Evolutionary conservation across 257 asterid genomes (phyloP).

Genomic region (Nicotiana undulata): DNA sequence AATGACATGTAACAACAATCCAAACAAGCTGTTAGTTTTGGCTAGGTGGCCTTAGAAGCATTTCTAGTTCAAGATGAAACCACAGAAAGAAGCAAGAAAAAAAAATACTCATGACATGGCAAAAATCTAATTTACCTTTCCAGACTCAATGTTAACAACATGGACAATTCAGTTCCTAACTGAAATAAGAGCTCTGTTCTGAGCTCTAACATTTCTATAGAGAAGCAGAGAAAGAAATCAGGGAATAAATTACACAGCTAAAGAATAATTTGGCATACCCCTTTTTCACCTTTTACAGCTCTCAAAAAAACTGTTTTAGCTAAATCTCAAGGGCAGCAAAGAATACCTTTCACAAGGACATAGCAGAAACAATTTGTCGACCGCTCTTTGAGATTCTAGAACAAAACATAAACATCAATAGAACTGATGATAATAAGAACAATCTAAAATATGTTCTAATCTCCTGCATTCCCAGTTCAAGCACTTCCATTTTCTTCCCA

Average conservation of each 20-base stretch:
- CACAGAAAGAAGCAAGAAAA: not conserved
- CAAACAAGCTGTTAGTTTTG: no score
- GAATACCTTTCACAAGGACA: conserved; percentile 26
- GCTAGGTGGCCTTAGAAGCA: not conserved
- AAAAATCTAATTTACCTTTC: not conserved
- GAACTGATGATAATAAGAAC: conserved; percentile 86
- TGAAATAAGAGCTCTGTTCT: not conserved
- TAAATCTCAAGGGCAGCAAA: conserved; percentile 13
- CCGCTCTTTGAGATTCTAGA: conserved; percentile 86
- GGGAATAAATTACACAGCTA: conserved; percentile 29
- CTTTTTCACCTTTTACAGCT: conserved; percentile 10
- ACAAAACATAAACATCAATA: conserved; percentile 90
- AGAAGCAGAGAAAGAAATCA: not conserved
- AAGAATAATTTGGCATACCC: conserved; percentile 2
- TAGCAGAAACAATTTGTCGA: conserved; percentile 70
- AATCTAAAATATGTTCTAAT: conserved; percentile 81
- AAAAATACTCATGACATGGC: not conserved
- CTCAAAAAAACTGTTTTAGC: not conserved
- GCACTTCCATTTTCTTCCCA: conserved; percentile 84
- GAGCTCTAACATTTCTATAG: not conserved
- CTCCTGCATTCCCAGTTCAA: conserved; percentile 93
- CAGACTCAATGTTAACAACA: not conserved
- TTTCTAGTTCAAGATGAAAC: not conserved
- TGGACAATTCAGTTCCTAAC: not conserved
- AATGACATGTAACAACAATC: no score